Percentiles rank a stretch among this genome's conserved stretches.
Evolutionary conservation across 345 rosid species (phyloP).

Genomic region (Eutrema yunnanense): DNA sequence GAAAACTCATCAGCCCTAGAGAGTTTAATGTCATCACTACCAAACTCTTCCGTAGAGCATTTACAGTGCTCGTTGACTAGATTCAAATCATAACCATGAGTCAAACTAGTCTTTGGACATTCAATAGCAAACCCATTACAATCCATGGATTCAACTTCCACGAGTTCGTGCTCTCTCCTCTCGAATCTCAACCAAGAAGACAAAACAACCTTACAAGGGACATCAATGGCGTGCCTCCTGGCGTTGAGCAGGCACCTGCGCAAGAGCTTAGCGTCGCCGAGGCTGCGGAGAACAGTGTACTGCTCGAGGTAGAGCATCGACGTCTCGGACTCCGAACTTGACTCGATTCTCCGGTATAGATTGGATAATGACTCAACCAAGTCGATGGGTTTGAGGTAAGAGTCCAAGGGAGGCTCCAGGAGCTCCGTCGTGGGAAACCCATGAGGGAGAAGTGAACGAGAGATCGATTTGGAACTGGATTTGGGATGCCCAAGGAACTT

Average conservation of each 20-base stretch:
- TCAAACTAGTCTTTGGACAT: slow-evolving; percentile 51
- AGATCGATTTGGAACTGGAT: slow-evolving; percentile 31
- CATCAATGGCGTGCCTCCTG: slow-evolving; percentile 57
- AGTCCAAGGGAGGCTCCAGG: slow-evolving; percentile 72
- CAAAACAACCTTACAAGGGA: slow-evolving; percentile 66
- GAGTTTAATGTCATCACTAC: not conserved
- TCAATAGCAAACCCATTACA: slow-evolving; percentile 54
- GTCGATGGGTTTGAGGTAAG: slow-evolving; percentile 57
- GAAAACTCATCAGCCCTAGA: slow-evolving; percentile 25
- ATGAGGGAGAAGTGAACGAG: slow-evolving; percentile 47
- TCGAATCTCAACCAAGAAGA: slow-evolving; percentile 84
- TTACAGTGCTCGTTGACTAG: slow-evolving; percentile 39
- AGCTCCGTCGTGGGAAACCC: slow-evolving; percentile 65
- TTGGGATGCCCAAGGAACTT: slow-evolving; percentile 39
- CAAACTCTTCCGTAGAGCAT: slow-evolving; percentile 25
- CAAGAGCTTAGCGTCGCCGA: slow-evolving; percentile 77
- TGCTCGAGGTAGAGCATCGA: slow-evolving; percentile 55
- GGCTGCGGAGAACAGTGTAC: slow-evolving; percentile 47
- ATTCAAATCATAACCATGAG: slow-evolving; percentile 40
- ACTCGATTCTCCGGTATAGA: slow-evolving; percentile 51
- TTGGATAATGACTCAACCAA: slow-evolving; percentile 60
- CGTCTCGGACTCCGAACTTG: slow-evolving; percentile 36
- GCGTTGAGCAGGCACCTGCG: slow-evolving; percentile 70
- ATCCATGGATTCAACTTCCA: slow-evolving; percentile 47
- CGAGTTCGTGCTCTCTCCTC: slow-evolving; percentile 69